A percentile compares a stretch with the other conserved stretches of the same genome.
Conservation (phyloP, 1,284 basidiomycete genomes). For the Cryptococcus amylolentus region DNA sequence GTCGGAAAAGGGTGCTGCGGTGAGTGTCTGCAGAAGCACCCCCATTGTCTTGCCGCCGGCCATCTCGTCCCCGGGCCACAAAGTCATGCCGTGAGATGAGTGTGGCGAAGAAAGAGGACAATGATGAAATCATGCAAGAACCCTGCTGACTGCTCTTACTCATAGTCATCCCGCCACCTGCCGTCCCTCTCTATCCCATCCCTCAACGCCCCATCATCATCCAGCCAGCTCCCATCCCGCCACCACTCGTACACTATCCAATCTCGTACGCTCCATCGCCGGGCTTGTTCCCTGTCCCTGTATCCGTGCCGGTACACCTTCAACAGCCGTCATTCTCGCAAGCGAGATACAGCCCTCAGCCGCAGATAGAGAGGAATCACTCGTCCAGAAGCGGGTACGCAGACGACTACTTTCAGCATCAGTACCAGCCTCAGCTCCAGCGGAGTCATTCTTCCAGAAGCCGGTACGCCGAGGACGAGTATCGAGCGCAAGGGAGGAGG, state of each 20-base stretch:
- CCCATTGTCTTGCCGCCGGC: too few species aligned
- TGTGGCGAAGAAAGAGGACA: neutral
- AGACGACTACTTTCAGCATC: neutral
- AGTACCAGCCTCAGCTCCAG: too few species aligned
- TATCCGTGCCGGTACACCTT: neutral
- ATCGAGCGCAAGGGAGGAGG: slow-evolving; percentile 1
- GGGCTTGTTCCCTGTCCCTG: neutral
- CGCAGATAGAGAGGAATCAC: too few species aligned
- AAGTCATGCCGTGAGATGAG: neutral
- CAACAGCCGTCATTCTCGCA: too few species aligned
- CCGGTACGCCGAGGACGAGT: neutral
- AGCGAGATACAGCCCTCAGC: too few species aligned
- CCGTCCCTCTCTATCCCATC: slow-evolving; percentile 6
- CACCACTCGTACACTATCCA: slow-evolving; percentile 12
- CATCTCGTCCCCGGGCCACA: too few species aligned
- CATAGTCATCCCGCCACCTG: slow-evolving; percentile 7
- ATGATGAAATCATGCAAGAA: neutral
- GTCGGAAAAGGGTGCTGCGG: too few species aligned
- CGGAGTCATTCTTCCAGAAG: neutral
- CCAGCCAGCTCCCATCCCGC: slow-evolving; percentile 7
- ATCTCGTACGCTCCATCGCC: neutral
- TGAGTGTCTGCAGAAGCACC: too few species aligned
- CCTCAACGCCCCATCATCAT: slow-evolving; percentile 3
- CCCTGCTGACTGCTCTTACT: neutral
- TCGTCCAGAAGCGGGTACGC: neutral